Base-by-base conservation (phyloP, 768 basidiomycete species). In the Auricularia cornea region DNA sequence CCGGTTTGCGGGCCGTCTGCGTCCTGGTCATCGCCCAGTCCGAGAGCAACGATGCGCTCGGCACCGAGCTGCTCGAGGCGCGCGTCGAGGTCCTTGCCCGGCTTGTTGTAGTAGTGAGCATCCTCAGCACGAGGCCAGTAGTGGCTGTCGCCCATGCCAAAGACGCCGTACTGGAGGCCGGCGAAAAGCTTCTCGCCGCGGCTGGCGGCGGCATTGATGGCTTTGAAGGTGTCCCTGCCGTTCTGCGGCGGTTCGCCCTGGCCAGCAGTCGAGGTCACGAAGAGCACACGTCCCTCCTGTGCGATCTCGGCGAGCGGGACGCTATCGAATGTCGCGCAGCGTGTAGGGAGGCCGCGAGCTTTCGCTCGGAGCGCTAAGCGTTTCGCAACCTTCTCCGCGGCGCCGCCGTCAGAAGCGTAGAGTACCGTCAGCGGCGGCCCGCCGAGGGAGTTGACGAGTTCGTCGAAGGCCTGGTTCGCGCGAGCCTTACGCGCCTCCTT, bases 161-260 rank as follows among this genome's bases (percentile, higher is more conserved):
- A 97, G 52, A 98, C 94, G 61, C 88, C 76, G 74, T 84, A 91
- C 70, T 84, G 87, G 64, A 94, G 78, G 65, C 86, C 87, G 60
- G 77, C 66, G 51, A 94, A 78, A 4, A 81, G 77, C 62, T 76
- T 79, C 60, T 88, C 87, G 23, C 84, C 84, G n/a, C 79, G 78
- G 11, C 79, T 75, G 10, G 66, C 72, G 6, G 85, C 83, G 8
- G 86, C 87, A 67, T 90, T 89, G 68, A 97, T 69, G 3, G 90
- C 81, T 77, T 96, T 98, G 81, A 89, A 88, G 71, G 95, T 85
- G 52, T 85, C 86, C 52, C 97, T 84, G 40, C 90, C 96, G 74
- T 99, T 98, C 78, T 98, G 95, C 18, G 97, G 97, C 51, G 93
- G 88, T 76, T 99, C 97, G 54, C 97, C 97, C 75, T 99, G 97